phyloP scores from a whole-genome alignment of 257 asterid genomes.

The Solanum rostratum region DNA sequence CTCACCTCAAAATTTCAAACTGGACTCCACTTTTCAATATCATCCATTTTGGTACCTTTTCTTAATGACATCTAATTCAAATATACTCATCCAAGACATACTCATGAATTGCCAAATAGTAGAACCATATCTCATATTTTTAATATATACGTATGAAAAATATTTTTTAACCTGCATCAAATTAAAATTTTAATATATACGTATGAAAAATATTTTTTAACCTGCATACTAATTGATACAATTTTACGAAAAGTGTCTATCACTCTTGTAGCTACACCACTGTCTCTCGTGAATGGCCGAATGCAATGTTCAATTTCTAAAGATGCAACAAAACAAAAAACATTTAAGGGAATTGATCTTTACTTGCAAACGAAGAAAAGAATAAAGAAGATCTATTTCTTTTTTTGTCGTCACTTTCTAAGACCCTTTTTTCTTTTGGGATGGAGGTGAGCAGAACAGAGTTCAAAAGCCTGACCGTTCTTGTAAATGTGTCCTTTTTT shows the following conservation, averaged over 20 bases:
- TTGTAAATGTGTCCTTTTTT: neutral
- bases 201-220: too few species aligned
- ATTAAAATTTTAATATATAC: too few species aligned
- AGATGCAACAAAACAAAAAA: neutral
- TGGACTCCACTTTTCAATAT: neutral
- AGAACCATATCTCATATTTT: too few species aligned
- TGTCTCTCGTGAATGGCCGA: neutral
- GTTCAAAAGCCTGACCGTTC: neutral
- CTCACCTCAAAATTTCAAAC: too few species aligned
- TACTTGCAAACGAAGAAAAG: neutral
- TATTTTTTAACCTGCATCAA: too few species aligned
- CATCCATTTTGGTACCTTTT: neutral
- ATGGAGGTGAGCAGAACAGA: neutral
- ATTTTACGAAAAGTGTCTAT: too few species aligned
- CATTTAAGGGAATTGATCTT: neutral
- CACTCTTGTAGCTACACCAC: too few species aligned
- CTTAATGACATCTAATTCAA: neutral
- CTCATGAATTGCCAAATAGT: neutral
- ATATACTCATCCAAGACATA: neutral
- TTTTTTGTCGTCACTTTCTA: neutral
- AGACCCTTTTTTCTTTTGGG: neutral
- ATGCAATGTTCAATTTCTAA: neutral
- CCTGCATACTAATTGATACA: too few species aligned
- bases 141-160: too few species aligned
- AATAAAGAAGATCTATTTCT: neutral